Percentiles rank a stretch among this genome's conserved stretches.
Evolutionary conservation across 176 grass and related monocot genomes (phyloP).

Genomic region (Zea mays): DNA sequence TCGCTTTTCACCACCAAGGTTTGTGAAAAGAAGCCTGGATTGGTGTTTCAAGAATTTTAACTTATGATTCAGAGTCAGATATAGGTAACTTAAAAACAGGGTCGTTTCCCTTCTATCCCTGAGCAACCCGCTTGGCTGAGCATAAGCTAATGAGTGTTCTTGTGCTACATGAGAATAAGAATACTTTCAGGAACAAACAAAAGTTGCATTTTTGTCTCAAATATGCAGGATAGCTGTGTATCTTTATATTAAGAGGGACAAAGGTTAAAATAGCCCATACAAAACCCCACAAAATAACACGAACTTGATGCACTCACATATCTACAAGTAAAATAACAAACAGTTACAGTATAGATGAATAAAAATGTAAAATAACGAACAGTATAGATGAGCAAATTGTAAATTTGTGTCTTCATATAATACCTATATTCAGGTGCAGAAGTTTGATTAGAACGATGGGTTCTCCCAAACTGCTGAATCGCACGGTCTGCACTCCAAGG

Average conservation of each 20-base stretch:
- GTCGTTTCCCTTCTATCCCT: not conserved
- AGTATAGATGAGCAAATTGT: conserved; percentile 13
- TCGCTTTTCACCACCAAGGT: conserved; percentile 90
- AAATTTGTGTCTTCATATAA: conserved; percentile 10
- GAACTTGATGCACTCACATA: not conserved
- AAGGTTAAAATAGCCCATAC: not conserved
- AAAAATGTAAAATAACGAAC: conserved; percentile 3
- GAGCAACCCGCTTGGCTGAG: conserved; percentile 1
- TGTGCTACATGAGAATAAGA: conserved; percentile 7
- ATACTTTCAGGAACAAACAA: not conserved
- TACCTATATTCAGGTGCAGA: conserved; percentile 97
- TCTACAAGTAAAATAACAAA: not conserved
- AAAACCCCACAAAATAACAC: not conserved
- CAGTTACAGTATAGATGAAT: too few species aligned
- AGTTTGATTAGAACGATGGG: conserved; percentile 98
- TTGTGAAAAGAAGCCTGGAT: conserved; percentile 89
- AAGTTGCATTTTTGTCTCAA: not conserved
- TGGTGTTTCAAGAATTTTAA: conserved; percentile 24
- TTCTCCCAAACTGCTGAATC: conserved; percentile 98
- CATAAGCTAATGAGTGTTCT: conserved; percentile 9
- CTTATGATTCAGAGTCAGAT: conserved; percentile 29
- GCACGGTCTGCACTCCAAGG: conserved; percentile 99
- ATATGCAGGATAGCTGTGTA: not conserved
- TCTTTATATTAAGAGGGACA: not conserved
- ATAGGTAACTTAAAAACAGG: not conserved